Percentiles rank a stretch among this genome's conserved stretches.
Conservation (phyloP, 2,329 filamentous ascomycete genomes). For the Monosporascus sp. region DNA sequence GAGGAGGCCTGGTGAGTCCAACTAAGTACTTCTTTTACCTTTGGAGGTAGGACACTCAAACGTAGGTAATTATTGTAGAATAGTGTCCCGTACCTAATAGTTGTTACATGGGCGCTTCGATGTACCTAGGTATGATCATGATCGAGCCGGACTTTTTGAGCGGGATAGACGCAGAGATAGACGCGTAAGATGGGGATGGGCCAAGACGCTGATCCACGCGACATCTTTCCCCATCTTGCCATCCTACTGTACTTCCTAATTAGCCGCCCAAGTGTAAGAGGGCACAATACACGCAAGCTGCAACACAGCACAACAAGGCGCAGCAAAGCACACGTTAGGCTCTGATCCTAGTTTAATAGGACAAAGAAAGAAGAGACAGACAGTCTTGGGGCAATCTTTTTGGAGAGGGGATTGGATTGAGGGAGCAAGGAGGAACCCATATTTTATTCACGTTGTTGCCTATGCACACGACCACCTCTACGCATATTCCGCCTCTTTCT, state of each 20-base stretch:
- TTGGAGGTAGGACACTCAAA: too few species aligned
- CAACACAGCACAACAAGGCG: background rate
- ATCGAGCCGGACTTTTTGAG: background rate
- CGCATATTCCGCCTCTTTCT: background rate
- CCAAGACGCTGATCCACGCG: constrained; percentile 19
- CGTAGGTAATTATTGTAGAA: too few species aligned
- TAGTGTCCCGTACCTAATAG: too few species aligned
- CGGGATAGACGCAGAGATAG: background rate
- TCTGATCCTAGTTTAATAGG: background rate
- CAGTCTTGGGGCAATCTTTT: too few species aligned
- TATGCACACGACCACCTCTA: too few species aligned
- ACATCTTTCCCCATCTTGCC: constrained; percentile 16
- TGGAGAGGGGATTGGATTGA: too few species aligned
- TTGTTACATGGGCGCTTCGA: too few species aligned
- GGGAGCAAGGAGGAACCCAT: too few species aligned
- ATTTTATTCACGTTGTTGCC: too few species aligned
- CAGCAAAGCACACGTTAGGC: background rate
- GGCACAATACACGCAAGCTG: background rate
- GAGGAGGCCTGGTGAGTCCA: too few species aligned
- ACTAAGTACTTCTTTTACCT: too few species aligned
- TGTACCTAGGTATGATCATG: too few species aligned
- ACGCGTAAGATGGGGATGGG: constrained; percentile 3
- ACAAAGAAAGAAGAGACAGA: background rate
- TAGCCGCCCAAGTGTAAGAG: background rate
- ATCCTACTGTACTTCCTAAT: background rate